Base-by-base conservation (phyloP, 441 rosid genomes). In the Gossypium gossypioides region DNA sequence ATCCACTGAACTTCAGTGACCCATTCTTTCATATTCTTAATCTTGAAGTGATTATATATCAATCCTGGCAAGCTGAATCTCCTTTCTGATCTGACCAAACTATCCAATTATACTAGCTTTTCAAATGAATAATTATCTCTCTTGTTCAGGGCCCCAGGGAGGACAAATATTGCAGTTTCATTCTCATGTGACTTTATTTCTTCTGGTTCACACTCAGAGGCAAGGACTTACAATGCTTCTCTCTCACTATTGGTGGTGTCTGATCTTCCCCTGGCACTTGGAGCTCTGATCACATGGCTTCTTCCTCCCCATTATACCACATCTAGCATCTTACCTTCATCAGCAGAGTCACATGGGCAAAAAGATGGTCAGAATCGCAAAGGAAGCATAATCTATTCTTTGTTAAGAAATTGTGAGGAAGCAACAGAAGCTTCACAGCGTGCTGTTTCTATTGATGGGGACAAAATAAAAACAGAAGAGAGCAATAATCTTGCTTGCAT, bases 231-330 rank as follows among this genome's bases (percentile, higher is more conserved):
- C 72, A 76, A 82, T 78, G 91, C 97, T 72, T 85, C 91, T 42
- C 15, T 83, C 66, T 77, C 79, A 21, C 69, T 92, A 71, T 81
- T 80, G 15, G 97, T 92, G 84, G 88, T 89, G 77, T 85, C 99
- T 74, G 85, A 84, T 82, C 92, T 93, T 73, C 99, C 97, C 74
- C 90, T 94, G 80, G 85, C 94, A 44, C 99, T 88, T 72, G 99
- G 99, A 61, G 84, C 74, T 75, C 94, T 93, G 61, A 81, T 88
- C 74, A 91, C 99, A 74, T 92, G 99, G 99, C 70, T 92, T 82
- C 91, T 94, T 72, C 99, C 99, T 51, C 96, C 99, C n/a, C 83
- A 82, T 70, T 94, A 90, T 82, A 72, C 88, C 34, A 85, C 96
- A 74, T 92, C 97, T 69, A 77, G 83, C 78, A 81, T 88, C 65